These are phyloP conservation scores for Hansenula lynferdii DNA, from an alignment of 1,139 yeast species.

Conservation along the genomic window DNA sequence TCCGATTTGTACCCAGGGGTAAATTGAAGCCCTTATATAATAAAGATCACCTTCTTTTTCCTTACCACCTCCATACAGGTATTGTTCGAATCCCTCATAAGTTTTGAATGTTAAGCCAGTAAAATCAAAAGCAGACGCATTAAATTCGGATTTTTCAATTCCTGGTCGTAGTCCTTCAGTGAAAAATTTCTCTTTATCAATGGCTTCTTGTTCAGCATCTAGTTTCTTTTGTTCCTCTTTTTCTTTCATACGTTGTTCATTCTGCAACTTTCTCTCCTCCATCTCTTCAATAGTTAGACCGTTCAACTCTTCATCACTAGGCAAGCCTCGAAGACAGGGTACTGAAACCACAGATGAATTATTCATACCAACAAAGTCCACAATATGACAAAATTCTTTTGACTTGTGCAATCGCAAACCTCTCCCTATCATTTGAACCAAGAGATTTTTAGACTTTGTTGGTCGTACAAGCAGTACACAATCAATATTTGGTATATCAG, in stretches of 20 bases:
- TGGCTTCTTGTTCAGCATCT: constrained; percentile 1
- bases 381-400: constrained; percentile 65
- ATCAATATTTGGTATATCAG: constrained; percentile 90
- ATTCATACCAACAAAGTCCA: constrained; percentile 69
- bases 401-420: constrained; percentile 65
- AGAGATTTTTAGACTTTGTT: constrained; percentile 64
- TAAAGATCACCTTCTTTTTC: constrained; percentile 5
- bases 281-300: constrained; percentile 31
- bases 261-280: constrained; percentile 26
- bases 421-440: constrained; percentile 89
- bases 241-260: constrained; percentile 10
- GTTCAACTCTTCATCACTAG: constrained; percentile 29
- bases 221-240: neutral
- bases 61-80: constrained; percentile 17
- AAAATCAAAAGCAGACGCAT: neutral
- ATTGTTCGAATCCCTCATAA: constrained; percentile 25
- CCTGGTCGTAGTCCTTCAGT: too few relatives aligned
- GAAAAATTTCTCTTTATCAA: too few relatives aligned
- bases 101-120: constrained; percentile 27
- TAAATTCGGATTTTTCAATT: too few relatives aligned
- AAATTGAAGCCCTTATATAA: constrained; percentile 16
- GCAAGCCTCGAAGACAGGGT: constrained; percentile 54
- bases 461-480: constrained; percentile 78
- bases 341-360: constrained; percentile 55
- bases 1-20: constrained; percentile 17